A percentile compares a stretch with the other conserved stretches of the same genome.
phyloP scores from a whole-genome alignment of 306 rosid genomes.

The Cucurbita moschata region DNA sequence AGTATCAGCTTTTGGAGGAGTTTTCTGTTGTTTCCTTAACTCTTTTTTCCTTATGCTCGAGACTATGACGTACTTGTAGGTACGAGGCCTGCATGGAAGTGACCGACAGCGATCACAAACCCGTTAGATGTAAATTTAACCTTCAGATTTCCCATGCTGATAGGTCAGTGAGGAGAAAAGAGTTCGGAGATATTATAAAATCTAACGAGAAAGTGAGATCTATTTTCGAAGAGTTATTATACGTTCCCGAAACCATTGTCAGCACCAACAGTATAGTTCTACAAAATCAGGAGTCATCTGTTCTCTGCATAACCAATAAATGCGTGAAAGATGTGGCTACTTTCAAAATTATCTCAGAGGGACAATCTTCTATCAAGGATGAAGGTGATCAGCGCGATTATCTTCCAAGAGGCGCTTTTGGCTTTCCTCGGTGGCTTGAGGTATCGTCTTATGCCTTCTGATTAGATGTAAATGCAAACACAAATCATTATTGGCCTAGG shows the following conservation, averaged over 20 bases:
- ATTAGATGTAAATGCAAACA: not conserved
- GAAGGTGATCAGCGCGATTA: constrained; percentile 38
- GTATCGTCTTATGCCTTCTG: constrained; percentile 18
- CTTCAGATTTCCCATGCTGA: constrained; percentile 67
- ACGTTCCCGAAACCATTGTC: constrained; percentile 56
- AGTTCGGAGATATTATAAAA: constrained; percentile 51
- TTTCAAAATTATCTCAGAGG: constrained; percentile 61
- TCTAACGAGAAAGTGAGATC: constrained; percentile 56
- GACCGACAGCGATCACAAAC: constrained; percentile 97
- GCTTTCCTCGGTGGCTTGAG: constrained; percentile 98
- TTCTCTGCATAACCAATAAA: constrained; percentile 43
- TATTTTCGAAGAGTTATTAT: constrained; percentile 39
- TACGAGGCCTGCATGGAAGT: constrained; percentile 98
- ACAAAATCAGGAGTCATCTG: constrained; percentile 59
- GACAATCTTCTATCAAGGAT: constrained; percentile 47
- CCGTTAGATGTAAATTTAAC: constrained; percentile 77
- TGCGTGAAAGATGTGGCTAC: constrained; percentile 43
- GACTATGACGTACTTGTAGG: constrained; percentile 20
- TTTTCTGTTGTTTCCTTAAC: constrained; percentile 8
- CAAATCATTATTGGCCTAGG: not conserved
- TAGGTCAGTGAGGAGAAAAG: constrained; percentile 76
- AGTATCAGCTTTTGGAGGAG: constrained; percentile 14
- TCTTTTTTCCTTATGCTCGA: not conserved
- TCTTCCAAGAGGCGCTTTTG: constrained; percentile 62
- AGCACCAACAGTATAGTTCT: constrained; percentile 47